Evolutionary conservation across 257 asterid genomes (phyloP).

Genomic region (Schizonepeta tenuifolia): DNA sequence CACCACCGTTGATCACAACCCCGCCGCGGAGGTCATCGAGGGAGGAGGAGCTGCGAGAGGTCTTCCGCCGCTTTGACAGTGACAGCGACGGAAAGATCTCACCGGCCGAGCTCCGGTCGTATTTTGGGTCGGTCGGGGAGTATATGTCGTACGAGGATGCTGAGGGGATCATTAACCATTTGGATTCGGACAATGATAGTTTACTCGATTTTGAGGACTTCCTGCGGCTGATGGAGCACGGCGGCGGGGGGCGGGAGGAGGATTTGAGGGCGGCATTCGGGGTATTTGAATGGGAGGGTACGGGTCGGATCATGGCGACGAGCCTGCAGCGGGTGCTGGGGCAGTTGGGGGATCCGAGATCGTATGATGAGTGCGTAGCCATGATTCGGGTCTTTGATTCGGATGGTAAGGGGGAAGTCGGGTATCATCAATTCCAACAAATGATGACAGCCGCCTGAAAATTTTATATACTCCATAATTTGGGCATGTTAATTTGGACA

Average conservation of each 20-base stretch:
- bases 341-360: conserved; percentile 51
- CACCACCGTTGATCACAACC: conserved; percentile 28
- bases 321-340: conserved; percentile 61
- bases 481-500: neutral
- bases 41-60: conserved; percentile 53
- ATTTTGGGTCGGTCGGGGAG: conserved; percentile 57
- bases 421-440: conserved; percentile 51
- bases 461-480: neutral
- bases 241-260: conserved; percentile 31
- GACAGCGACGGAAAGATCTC: conserved; percentile 63
- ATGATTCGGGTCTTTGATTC: conserved; percentile 58
- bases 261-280: conserved; percentile 64
- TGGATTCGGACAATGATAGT: conserved; percentile 54
- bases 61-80: conserved; percentile 60
- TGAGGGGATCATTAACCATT: conserved; percentile 36
- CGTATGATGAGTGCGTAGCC: conserved; percentile 61
- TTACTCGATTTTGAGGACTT: conserved; percentile 51
- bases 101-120: conserved; percentile 47
- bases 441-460: conserved; percentile 53
- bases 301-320: conserved; percentile 63
- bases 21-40: conserved; percentile 23
- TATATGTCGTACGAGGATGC: conserved; percentile 64
- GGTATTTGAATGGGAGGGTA: conserved; percentile 54
- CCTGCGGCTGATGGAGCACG: conserved; percentile 39
- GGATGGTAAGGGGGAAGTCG: conserved; percentile 67